A percentile compares a stretch with the other conserved stretches of the same genome.
Conservation (phyloP, 2,329 filamentous ascomycete genomes). For the Lasiodiplodia sp. region DNA sequence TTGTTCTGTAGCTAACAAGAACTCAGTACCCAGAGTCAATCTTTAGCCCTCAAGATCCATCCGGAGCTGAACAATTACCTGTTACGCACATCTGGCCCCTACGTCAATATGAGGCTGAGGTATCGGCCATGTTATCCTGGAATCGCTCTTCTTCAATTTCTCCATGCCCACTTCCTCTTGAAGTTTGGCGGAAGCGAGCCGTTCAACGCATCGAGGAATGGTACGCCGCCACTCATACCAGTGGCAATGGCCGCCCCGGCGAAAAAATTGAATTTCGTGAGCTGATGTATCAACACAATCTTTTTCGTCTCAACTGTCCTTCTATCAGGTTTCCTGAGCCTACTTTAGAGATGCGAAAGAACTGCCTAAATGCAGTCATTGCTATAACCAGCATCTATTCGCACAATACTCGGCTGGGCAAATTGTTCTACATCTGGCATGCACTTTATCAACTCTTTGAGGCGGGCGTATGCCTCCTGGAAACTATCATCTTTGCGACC, state of each 20-base stretch:
- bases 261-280: slow-evolving; percentile 29
- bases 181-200: slow-evolving; percentile 22
- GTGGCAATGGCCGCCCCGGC: slow-evolving; percentile 23
- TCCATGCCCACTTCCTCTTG: slow-evolving; percentile 9
- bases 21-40: slow-evolving; percentile 22
- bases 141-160: background rate
- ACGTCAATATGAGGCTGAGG: slow-evolving; percentile 26
- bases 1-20: background rate
- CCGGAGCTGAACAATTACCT: background rate
- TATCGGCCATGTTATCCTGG: slow-evolving; percentile 18
- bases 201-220: slow-evolving; percentile 25
- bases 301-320: slow-evolving; percentile 26
- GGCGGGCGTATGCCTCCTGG: slow-evolving; percentile 22
- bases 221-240: slow-evolving; percentile 24
- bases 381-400: slow-evolving; percentile 23
- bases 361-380: slow-evolving; percentile 20
- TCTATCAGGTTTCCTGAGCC: slow-evolving; percentile 11
- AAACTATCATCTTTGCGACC: slow-evolving; percentile 18
- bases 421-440: slow-evolving; percentile 30
- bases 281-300: slow-evolving; percentile 28
- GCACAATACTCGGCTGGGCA: slow-evolving; percentile 21
- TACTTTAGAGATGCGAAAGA: slow-evolving; percentile 23
- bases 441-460: slow-evolving; percentile 25
- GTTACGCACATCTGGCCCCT: slow-evolving; percentile 24
- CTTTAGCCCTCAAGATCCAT: slow-evolving; percentile 1